Evolutionary conservation across 129 eudicot species (phyloP), one percentile per base, ranked within the genome.

Genomic region (Ambrosia trifida): DNA sequence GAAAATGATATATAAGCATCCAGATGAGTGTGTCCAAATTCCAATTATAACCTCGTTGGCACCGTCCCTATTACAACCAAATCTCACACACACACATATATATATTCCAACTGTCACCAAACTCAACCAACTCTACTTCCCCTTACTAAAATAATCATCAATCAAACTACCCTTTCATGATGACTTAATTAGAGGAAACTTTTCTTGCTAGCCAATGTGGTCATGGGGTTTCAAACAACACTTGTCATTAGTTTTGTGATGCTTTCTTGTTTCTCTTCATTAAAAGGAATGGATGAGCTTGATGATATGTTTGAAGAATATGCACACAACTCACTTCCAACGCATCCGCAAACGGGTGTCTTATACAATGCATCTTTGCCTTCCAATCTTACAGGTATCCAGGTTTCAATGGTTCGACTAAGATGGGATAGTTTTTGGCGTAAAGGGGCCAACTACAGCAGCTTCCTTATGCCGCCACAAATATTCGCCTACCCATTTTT

Each of bases 321-420:
- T 72, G 83, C 98, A 11, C 72, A 67, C 35, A 81, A 54, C 31
- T 76, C 71, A 2, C 38, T 83, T 30, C 53, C 78, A 35, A 69
- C 14, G 46, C 83, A 13, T 40, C 76, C 85, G 53, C 72, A 33
- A 4, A 77, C 90, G 18, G 91, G 95, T 38, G 49, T 45, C 18
- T 19, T 92, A 32, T 89, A 86, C 68, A 72, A 92, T 12, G 69
- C 85, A 18, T 75, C 95, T 20, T 83, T 83, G 40, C 96, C 95
- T 18, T 44, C 74, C 5, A 87, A 92, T 79, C 78, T 76, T 13
- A 83, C 98, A 0, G 89, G 89, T 16, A 66, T 87, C 31, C 66
- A 76, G 19, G 76, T 75, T 35, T 83, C 96, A 3, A 46, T 87
- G 24, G 45, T 89, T 31, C 85, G 95, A n/a, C 16, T 86, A 33